Evolutionary conservation across 352 stramenopile species (phyloP), one percentile per base, ranked within the genome.

Genomic region (Phytophthora litchii): DNA sequence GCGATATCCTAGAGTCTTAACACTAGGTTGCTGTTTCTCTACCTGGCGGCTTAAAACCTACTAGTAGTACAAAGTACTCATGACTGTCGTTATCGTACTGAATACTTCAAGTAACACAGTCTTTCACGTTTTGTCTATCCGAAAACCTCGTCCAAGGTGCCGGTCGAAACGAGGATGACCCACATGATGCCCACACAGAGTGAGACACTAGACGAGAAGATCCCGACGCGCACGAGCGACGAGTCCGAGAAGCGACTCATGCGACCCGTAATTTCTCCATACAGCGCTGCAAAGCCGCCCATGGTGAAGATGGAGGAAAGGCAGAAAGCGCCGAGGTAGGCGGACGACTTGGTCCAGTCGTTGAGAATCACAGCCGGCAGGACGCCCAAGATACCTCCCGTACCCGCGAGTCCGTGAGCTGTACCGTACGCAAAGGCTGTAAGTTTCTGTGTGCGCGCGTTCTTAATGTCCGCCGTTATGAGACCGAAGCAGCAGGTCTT

Each of bases 321-420:
- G 55, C 89, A 97, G 74, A 97, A 97, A 9, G 83, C 81, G 8
- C 62, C 64, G 8, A 97, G 67, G 63, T 97, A 97, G 19, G 87
- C 55, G 20, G 72, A 76, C 35, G 86, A 91, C 29, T 93, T 78
- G 40, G 36, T 40, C 62, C 68, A 80, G 56, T 95, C 69, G 50
- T 93, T 86, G 32, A 97, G 60, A 59, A 96, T 82, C 20, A 97
- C 83, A 0, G 89, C 88, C 3, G 91, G 91, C 21, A 97, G 73
- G 12, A 97, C 82, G 19, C 88, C 89, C 12, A 97, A 54, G 50
- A 89, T 72, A 27, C 79, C 78, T 3, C 80, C 80, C 5, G 80
- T 83, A 32, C 77, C 80, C 1, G 89, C 88, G 16, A 97, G 59
- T 2, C 91, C 91, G 64, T 97, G 89, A 34, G 93, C 67, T n/a